Base-by-base conservation (phyloP, 768 basidiomycete genomes). In the Boletus barrowsii region DNA sequence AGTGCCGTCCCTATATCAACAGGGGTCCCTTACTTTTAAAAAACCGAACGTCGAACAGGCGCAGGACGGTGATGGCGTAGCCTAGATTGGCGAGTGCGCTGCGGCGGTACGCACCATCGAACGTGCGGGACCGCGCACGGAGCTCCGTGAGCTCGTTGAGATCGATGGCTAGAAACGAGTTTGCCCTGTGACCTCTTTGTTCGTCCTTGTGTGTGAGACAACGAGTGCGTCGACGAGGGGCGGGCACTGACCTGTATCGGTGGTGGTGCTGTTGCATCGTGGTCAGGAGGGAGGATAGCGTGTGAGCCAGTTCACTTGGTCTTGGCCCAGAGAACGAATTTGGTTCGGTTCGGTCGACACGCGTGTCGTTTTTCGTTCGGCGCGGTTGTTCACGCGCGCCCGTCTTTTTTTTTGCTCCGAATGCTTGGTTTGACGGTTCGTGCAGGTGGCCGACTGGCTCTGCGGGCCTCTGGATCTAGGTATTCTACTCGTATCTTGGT, bases 91-190 rank as follows among this genome's bases (percentile, higher is more conserved):
- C 83, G 10, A 93, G 75, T 0, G 90, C 90, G 0, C 84, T 87
- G 26, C 90, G 83, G 37, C 78, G 79, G 69, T 93, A 93, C 14
- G 90, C 88, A 15, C 89, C 90, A 49, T 92, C 81, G 64, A 91
- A 92, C 0, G 91, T 93, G 40, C 91, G 78, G 59, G 89, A 84
- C 29, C 90, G 78, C 1, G 91, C 91, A 14, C 91, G 79, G 17
- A 93, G 70, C 65, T 93, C 90, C 22, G 83, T 83, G 49, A 86
- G 79, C 64, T 86, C 83, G 48, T 75, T 76, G 32, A 83, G 55
- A 59, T 86, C 84, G 17, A 73, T 61, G 1, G 83, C 72, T 9
- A 74, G 62, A 59, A 83, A 86, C 1, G 83, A 86, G 44, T 76
- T 54, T 13, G 74, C 70, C 32, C 76, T 72, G 51, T 80, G 80